Conservation (phyloP, 2,329 filamentous ascomycete genomes). For the Neofusicoccum kwambonambiense region DNA sequence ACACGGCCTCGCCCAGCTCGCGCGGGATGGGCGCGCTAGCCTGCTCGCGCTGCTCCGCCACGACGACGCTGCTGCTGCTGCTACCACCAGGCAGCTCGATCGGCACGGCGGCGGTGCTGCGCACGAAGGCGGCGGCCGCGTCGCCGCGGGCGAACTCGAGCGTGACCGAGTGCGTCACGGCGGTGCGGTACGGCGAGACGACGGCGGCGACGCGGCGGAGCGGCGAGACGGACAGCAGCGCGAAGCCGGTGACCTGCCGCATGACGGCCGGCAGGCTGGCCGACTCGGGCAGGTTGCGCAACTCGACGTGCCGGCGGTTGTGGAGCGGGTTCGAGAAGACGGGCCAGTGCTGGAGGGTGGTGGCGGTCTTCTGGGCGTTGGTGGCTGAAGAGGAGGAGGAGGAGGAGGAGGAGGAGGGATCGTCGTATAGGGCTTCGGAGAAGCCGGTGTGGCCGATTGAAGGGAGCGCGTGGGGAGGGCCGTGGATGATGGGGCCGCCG, state of each 20-base stretch:
- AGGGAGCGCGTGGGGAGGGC: background rate
- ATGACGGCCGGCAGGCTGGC: background rate
- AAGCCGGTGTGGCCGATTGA: background rate
- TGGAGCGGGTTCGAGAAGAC: background rate
- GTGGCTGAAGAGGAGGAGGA: background rate
- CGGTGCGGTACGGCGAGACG: background rate
- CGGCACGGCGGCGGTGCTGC: background rate
- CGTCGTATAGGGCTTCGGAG: slow-evolving; percentile 1
- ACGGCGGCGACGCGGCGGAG: background rate
- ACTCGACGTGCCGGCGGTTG: background rate
- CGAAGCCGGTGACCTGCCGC: background rate
- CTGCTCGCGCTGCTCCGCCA: background rate
- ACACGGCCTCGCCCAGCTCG: background rate
- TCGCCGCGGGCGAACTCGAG: slow-evolving; percentile 7
- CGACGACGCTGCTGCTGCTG: background rate
- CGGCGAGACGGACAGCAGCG: background rate
- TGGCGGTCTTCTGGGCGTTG: background rate
- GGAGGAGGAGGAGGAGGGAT: background rate
- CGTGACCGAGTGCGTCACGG: background rate
- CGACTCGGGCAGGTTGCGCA: background rate
- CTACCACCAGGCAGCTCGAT: background rate
- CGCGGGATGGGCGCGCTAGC: background rate
- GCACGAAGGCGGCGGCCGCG: background rate
- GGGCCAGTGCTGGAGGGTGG: background rate
- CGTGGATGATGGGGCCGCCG: background rate